These are phyloP conservation scores for Salix koriyanagi DNA, from an alignment of 345 rosid species.

Conservation along the genomic window DNA sequence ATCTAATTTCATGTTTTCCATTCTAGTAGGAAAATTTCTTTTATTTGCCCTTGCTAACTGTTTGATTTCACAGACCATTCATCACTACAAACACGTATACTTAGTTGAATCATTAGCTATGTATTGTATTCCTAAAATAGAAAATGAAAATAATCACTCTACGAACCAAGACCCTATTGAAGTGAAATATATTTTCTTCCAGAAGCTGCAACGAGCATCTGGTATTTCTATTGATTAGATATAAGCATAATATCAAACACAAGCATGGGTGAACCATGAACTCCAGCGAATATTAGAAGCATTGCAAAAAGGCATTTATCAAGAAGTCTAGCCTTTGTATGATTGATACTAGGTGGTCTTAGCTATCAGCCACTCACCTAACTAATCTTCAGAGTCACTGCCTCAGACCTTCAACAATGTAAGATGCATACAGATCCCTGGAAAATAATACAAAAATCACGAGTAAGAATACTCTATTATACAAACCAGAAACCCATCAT, in stretches of 20 bases:
- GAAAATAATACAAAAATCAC: background rate
- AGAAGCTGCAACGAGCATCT: background rate
- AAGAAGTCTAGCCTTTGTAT: conserved; percentile 4
- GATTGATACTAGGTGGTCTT: background rate
- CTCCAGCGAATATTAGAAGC: background rate
- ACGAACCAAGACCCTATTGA: too few relatives aligned
- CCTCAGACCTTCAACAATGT: conserved; percentile 88
- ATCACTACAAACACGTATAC: too few relatives aligned
- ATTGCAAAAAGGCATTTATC: background rate
- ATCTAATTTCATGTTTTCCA: too few relatives aligned
- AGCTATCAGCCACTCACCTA: background rate
- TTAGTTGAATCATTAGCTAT: too few relatives aligned
- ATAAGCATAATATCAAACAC: background rate
- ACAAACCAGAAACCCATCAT: background rate
- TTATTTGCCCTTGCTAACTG: too few relatives aligned
- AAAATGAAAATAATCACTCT: too few relatives aligned
- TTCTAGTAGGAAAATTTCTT: too few relatives aligned
- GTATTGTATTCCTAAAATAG: too few relatives aligned
- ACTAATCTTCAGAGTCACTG: conserved; percentile 27
- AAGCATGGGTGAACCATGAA: background rate
- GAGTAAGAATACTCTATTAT: background rate
- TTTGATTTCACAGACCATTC: too few relatives aligned
- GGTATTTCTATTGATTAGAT: background rate
- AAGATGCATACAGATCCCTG: conserved; percentile 95
- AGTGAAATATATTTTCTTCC: too few relatives aligned